Conservation (phyloP, 1,139 yeast genomes). For the Fermentozyma sake region DNA sequence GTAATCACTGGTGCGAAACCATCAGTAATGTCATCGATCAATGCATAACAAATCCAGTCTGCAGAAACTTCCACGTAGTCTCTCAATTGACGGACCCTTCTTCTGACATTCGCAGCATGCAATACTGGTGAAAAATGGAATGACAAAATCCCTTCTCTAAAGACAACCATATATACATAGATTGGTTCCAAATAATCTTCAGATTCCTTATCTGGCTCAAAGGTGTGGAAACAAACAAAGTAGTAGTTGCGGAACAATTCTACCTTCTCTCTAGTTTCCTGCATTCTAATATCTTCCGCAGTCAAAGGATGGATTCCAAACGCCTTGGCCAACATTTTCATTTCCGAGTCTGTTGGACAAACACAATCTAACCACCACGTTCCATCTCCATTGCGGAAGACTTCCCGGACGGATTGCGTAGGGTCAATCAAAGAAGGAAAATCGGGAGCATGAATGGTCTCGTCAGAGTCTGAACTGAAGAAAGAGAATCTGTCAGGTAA, state of each 20-base stretch:
- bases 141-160: constrained; percentile 75
- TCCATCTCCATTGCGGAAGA: constrained; percentile 61
- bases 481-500: constrained; percentile 68
- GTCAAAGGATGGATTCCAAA: constrained; percentile 84
- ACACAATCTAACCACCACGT: constrained; percentile 77
- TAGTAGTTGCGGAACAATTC: constrained; percentile 72
- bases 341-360: constrained; percentile 66
- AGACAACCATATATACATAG: constrained; percentile 83
- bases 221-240: constrained; percentile 79
- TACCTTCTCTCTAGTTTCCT: constrained; percentile 81
- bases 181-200: constrained; percentile 85
- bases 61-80: constrained; percentile 85
- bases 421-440: constrained; percentile 67
- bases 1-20: constrained; percentile 89
- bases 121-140: constrained; percentile 81
- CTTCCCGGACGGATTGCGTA: constrained; percentile 58
- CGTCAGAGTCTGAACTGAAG: constrained; percentile 76
- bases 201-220: constrained; percentile 69
- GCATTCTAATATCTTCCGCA: constrained; percentile 81
- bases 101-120: constrained; percentile 83
- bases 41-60: constrained; percentile 92
- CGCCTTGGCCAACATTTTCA: constrained; percentile 61
- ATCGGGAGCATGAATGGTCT: constrained; percentile 86
- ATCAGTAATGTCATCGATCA: constrained; percentile 92
- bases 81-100: constrained; percentile 85